phyloP scores from a whole-genome alignment of 306 rosid species.

The Comarum palustre region DNA sequence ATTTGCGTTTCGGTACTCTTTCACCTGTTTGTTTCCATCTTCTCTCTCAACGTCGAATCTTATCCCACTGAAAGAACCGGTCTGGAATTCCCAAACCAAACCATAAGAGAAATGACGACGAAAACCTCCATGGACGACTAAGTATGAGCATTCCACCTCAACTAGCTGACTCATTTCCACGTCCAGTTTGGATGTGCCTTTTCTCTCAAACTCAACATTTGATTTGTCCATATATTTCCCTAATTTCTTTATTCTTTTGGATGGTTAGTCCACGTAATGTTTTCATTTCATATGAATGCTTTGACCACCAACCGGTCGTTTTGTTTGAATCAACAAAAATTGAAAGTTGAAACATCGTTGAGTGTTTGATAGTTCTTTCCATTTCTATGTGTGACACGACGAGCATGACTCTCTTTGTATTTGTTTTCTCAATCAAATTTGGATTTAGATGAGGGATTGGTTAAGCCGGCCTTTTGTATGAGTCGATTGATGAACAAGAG shows the following conservation, averaged over 20 bases:
- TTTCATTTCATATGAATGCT: background rate
- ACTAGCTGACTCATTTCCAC: background rate
- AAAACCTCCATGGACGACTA: background rate
- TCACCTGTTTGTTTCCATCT: background rate
- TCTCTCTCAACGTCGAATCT: background rate
- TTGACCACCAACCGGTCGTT: background rate
- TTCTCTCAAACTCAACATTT: background rate
- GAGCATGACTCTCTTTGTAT: background rate
- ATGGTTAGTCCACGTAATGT: background rate
- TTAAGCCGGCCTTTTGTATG: background rate
- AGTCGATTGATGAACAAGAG: background rate
- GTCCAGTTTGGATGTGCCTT: background rate
- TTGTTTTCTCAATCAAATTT: background rate
- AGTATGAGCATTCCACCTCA: background rate
- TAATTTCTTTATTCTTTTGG: background rate
- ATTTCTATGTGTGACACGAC: background rate
- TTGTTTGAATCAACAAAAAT: background rate
- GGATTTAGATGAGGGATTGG: background rate
- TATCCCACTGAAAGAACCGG: slow-evolving; percentile 5
- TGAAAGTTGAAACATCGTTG: background rate
- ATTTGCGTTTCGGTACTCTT: background rate
- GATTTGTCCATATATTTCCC: background rate
- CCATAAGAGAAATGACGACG: background rate
- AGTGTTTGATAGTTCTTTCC: background rate
- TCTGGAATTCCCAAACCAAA: background rate